Percentiles rank a stretch among this genome's conserved stretches.
Conservation (phyloP, 2,329 filamentous ascomycete genomes). For the Hymenoscyphus infarciens region DNA sequence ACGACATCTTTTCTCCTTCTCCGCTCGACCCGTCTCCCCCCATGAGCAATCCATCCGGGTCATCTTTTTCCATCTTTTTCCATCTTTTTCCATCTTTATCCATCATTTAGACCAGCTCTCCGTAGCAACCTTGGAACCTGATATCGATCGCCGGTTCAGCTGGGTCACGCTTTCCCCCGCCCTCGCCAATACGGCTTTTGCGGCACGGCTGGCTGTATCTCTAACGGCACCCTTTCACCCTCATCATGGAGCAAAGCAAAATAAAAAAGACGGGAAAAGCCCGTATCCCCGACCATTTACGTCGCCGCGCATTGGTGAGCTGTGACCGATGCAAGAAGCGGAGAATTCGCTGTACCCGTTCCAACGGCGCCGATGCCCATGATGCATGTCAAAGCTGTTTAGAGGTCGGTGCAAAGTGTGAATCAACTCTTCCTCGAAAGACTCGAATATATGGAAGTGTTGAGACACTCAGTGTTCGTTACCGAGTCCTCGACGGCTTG, state of each 20-base stretch:
- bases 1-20: neutral
- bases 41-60: neutral
- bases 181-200: neutral
- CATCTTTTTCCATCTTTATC: neutral
- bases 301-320: conserved; percentile 37
- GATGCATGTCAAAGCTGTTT: conserved; percentile 40
- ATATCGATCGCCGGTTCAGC: neutral
- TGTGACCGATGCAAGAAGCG: conserved; percentile 39
- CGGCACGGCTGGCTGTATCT: conserved; percentile 23
- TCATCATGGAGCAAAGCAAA: conserved; percentile 19
- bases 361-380: conserved; percentile 26
- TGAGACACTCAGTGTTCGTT: conserved; percentile 43
- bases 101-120: neutral
- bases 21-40: neutral
- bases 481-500: conserved; percentile 41
- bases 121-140: too few species aligned
- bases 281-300: conserved; percentile 36
- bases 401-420: conserved; percentile 39
- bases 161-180: neutral
- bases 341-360: conserved; percentile 37
- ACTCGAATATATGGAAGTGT: conserved; percentile 45
- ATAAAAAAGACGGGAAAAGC: conserved; percentile 32
- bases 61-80: neutral
- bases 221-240: conserved; percentile 18
- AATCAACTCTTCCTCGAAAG: conserved; percentile 43